Evolutionary conservation across 805 yeast genomes (phyloP).

Genomic region (Candida germanica): DNA sequence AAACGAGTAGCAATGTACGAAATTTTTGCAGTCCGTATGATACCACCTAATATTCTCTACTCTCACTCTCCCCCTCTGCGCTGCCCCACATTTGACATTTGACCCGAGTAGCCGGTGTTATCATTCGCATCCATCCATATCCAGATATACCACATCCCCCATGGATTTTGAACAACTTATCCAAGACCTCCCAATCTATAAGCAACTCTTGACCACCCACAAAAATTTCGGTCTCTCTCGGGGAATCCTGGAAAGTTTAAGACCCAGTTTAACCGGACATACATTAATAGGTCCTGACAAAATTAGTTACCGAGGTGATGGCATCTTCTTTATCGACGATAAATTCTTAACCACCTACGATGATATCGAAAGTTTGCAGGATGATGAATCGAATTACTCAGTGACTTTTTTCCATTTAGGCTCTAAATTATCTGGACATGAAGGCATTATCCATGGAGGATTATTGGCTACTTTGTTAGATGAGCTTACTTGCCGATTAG

Average conservation of each 20-base stretch:
- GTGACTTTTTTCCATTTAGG: conserved; percentile 41
- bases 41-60: neutral
- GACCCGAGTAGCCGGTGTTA: no score
- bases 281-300: conserved; percentile 34
- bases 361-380: conserved; percentile 19
- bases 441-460: conserved; percentile 43
- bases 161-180: conserved; percentile 4
- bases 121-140: no score
- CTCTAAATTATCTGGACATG: conserved; percentile 35
- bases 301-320: conserved; percentile 30
- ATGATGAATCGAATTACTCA: conserved; percentile 25
- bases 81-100: neutral
- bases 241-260: conserved; percentile 24
- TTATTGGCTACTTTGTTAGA: conserved; percentile 41
- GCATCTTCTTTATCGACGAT: conserved; percentile 34
- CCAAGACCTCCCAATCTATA: conserved; percentile 4
- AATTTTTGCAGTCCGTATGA: neutral
- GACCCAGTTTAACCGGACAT: conserved; percentile 35
- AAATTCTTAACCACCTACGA: conserved; percentile 21
- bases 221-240: conserved; percentile 11
- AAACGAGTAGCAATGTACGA: neutral
- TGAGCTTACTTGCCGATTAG: conserved; percentile 41
- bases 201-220: conserved; percentile 5
- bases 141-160: no score
- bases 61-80: neutral